Evolutionary conservation across 2,329 filamentous ascomycete genomes (phyloP), one percentile per base, ranked within the genome.

Genomic region (Pseudocercospora eumusae): DNA sequence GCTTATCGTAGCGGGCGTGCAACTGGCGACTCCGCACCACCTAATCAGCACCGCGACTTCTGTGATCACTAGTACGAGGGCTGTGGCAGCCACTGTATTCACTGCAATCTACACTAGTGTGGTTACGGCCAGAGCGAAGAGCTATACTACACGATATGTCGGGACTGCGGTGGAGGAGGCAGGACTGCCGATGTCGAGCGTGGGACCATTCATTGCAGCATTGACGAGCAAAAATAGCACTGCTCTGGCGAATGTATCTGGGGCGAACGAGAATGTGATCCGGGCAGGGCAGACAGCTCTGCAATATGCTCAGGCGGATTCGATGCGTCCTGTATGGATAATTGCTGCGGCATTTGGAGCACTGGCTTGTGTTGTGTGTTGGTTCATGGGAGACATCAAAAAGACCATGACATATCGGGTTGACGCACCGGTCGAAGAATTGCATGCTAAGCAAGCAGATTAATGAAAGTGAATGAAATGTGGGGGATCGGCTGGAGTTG

Each of bases 71-170:
- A 60, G 59, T 2, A 52, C 64, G 3, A 27, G 68, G 20, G 60
- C 65, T 3, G 57, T 67, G 0, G 74, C 74, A 6, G 74, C 76
- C 7, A 76, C 75, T 2, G 70, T 79, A 31, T 75, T 76, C 10
- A 74, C 76, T 5, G 73, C 77, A 7, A 75, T 80, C 7, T 80
- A 79, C 63, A 73, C 73, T 5, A 74, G 75, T 0, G 77, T 79
- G 42, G 63, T 80, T 8, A 74, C 70, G 25, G 77, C 78, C 60
- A 73, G 78, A 2, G 69, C 79, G 2, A 65, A 70, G 0, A 69
- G 64, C 5, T 77, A 76, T 0, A 71, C 80, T 2, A 74, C 77
- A 1, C 63, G 68, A 7, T 71, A 75, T 44, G 69, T 80, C 5
- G 69, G 74, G 1, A 70, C 74, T 1, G 77, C 73, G 0, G 73